phyloP scores from a whole-genome alignment of 768 basidiomycete genomes.

The Leccinum pellstonianum region DNA sequence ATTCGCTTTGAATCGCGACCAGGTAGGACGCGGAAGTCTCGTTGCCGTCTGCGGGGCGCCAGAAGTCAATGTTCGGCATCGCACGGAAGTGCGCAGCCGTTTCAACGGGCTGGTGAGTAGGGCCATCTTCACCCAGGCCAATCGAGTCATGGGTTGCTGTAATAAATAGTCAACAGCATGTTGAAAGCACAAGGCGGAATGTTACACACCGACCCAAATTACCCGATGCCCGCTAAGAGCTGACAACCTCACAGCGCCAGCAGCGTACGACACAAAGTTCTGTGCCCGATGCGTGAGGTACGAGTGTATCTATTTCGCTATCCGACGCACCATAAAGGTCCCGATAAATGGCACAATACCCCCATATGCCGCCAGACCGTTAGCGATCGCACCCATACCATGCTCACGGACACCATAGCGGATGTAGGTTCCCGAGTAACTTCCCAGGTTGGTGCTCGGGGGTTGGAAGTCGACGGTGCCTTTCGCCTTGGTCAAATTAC shows the following conservation, averaged over 20 bases:
- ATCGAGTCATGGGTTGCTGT: slow-evolving; percentile 93
- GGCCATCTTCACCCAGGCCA: slow-evolving; percentile 90
- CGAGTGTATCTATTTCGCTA: neutral
- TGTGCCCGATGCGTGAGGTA: slow-evolving; percentile 28
- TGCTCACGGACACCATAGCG: slow-evolving; percentile 98
- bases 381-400: slow-evolving; percentile 94
- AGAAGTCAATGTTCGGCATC: slow-evolving; percentile 88
- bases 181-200: neutral
- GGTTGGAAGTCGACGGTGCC: slow-evolving; percentile 88
- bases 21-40: slow-evolving; percentile 94
- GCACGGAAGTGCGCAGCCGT: slow-evolving; percentile 85
- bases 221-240: slow-evolving; percentile 88
- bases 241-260: slow-evolving; percentile 88
- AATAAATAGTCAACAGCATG: neutral
- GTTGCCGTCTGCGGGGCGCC: slow-evolving; percentile 93
- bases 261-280: slow-evolving; percentile 94
- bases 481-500: slow-evolving; percentile 89
- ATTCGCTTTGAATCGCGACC: slow-evolving; percentile 68
- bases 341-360: slow-evolving; percentile 88
- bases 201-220: slow-evolving; percentile 82
- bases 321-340: slow-evolving; percentile 77
- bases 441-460: slow-evolving; percentile 79
- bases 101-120: slow-evolving; percentile 95
- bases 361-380: slow-evolving; percentile 88
- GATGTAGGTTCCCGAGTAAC: slow-evolving; percentile 85